Conservation (phyloP, 2,329 filamentous ascomycete species). For the Stemphylium lycopersici region DNA sequence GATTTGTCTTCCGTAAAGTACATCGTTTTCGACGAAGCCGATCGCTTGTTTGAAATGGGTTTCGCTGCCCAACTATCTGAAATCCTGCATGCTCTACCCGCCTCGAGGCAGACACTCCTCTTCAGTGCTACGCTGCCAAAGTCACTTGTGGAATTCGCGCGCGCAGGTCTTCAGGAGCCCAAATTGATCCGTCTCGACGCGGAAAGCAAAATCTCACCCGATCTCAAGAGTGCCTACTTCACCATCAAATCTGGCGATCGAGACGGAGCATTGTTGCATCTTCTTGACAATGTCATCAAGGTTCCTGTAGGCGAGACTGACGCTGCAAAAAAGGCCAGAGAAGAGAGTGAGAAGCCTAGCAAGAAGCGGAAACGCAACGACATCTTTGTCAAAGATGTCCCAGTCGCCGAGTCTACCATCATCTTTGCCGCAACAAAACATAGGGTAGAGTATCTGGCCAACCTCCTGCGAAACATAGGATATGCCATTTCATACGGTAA, state of each 20-base stretch:
- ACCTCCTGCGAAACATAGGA: slow-evolving; percentile 77
- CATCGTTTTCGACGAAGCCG: slow-evolving; percentile 96
- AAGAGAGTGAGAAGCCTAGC: slow-evolving; percentile 52
- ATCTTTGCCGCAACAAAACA: slow-evolving; percentile 95
- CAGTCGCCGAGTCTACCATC: slow-evolving; percentile 90
- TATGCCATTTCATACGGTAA: slow-evolving; percentile 81
- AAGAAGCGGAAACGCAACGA: slow-evolving; percentile 76
- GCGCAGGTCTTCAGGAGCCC: slow-evolving; percentile 91
- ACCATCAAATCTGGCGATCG: slow-evolving; percentile 91
- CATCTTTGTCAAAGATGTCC: slow-evolving; percentile 67
- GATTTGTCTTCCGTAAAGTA: slow-evolving; percentile 92
- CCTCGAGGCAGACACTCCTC: slow-evolving; percentile 83
- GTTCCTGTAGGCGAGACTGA: slow-evolving; percentile 75
- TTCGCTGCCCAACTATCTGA: slow-evolving; percentile 93
- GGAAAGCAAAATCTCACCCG: slow-evolving; percentile 94
- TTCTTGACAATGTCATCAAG: slow-evolving; percentile 90
- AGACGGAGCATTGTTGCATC: slow-evolving; percentile 86
- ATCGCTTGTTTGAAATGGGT: slow-evolving; percentile 97
- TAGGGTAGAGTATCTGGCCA: slow-evolving; percentile 90
- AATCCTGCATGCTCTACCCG: slow-evolving; percentile 86
- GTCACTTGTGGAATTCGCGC: slow-evolving; percentile 92
- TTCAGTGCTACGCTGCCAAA: slow-evolving; percentile 96
- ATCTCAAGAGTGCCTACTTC: slow-evolving; percentile 95
- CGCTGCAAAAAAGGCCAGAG: slow-evolving; percentile 53
- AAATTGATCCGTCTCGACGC: slow-evolving; percentile 88